These are phyloP conservation scores for Carex pumila DNA, from an alignment of 176 grass and related monocot species.

Conservation along the genomic window DNA sequence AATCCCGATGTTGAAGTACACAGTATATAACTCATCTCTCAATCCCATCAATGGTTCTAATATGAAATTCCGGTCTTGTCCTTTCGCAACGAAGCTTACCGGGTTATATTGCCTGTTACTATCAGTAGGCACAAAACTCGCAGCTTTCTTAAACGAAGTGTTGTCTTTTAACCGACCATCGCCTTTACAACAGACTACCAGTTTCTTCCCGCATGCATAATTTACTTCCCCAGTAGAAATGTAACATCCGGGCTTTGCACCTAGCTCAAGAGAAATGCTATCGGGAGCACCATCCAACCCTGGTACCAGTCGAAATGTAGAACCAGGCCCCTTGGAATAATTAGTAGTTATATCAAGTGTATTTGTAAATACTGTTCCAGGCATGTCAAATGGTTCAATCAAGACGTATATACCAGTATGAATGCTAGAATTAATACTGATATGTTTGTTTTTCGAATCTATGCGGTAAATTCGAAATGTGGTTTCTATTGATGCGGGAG, in stretches of 20 bases:
- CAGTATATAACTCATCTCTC: conserved; percentile 75
- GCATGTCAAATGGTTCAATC: conserved; percentile 72
- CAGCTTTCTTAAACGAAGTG: conserved; percentile 34
- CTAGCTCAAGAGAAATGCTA: conserved; percentile 55
- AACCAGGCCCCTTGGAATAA: not conserved
- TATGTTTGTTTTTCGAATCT: conserved; percentile 2
- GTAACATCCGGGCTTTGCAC: conserved; percentile 46
- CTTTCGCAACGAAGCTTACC: conserved; percentile 58
- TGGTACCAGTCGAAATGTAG: conserved; percentile 34
- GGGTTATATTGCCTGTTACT: conserved; percentile 53
- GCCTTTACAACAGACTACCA: conserved; percentile 31
- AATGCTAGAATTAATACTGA: not conserved
- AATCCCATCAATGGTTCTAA: conserved; percentile 69
- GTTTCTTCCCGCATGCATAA: conserved; percentile 12
- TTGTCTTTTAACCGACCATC: conserved; percentile 2
- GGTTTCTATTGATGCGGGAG: conserved; percentile 38
- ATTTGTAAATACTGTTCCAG: conserved; percentile 51
- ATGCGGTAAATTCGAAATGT: conserved; percentile 45
- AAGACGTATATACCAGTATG: not conserved
- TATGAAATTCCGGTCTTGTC: conserved; percentile 48
- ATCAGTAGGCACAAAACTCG: conserved; percentile 37
- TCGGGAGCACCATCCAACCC: conserved; percentile 38
- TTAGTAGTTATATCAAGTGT: conserved; percentile 28
- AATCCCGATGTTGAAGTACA: conserved; percentile 62
- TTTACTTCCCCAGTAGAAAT: conserved; percentile 7